Base-by-base conservation (phyloP, 2,329 filamentous ascomycete genomes). In the Pyricularia sp. region DNA sequence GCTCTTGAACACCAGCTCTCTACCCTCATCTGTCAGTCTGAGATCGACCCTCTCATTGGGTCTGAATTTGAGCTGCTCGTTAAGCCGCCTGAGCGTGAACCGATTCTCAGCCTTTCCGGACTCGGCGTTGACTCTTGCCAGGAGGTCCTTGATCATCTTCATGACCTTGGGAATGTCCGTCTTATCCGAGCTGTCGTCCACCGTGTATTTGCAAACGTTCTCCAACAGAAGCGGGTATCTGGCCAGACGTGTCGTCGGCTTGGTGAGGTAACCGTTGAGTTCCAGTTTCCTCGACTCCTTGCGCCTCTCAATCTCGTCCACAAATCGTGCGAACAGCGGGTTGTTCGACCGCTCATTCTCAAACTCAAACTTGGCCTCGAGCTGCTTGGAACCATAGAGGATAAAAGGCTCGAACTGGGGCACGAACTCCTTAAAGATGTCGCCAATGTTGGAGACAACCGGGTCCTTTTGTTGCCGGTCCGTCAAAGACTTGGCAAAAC, bases 261-360 rank as follows among this genome's bases (percentile, higher is more conserved):
- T 99, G 10, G 95, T 99, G 68, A 99, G 84, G 76, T 99, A 99
- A 73, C 95, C 95, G 78, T 99, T 99, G 70, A 99, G 83, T 79
- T 99, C 95, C 65, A 99, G 84, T 80, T 99, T 99, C 72, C 95
- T 88, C 6, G 94, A 98, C 78, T 99, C 95, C 78, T 97, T 97
- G 73, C 97, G 87, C 70, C 95, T 86, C 79, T 99, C 95, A 6
- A 96, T 97, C 78, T 98, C 94, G 72, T 99, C 95, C 30, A 98
- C 95, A 74, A 98, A 97, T 75, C 91, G 92, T 67, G 90, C 84
- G 78, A 99, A 99, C 59, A 87, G 87, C 1, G 90, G 86, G 75
- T 99, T 99, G 69, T 89, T 86, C 20, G 91, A 90, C 74, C 95
- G 92, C 81, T 99, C 95, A 75, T 95, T 95, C 79, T 99, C 95